These are phyloP conservation scores for Chionographis japonica DNA, from an alignment of 106 monocot species.

Conservation along the genomic window DNA sequence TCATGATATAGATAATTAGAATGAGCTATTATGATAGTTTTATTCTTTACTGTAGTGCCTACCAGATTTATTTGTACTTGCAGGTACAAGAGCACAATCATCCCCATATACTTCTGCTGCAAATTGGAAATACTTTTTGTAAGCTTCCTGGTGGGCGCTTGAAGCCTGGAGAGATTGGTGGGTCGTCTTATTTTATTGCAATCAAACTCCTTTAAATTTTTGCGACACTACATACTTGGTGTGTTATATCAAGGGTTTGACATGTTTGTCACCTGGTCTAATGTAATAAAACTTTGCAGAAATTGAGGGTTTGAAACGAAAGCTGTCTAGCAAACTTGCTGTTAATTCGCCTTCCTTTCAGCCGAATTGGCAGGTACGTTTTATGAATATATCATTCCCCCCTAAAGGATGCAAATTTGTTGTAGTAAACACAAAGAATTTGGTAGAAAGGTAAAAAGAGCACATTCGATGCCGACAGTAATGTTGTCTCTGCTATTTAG, in stretches of 20 bases:
- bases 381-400: background rate
- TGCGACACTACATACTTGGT: background rate
- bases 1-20: too few relatives aligned
- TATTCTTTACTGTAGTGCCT: too few relatives aligned
- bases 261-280: background rate
- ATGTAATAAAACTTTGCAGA: slow-evolving; percentile 36
- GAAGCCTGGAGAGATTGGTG: slow-evolving; percentile 99
- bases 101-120: slow-evolving; percentile 86
- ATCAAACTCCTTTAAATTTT: background rate
- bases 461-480: too few relatives aligned
- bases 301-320: slow-evolving; percentile 90
- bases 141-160: slow-evolving; percentile 99
- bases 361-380: slow-evolving; percentile 93
- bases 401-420: background rate
- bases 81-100: slow-evolving; percentile 99
- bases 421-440: background rate
- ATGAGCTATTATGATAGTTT: background rate
- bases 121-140: slow-evolving; percentile 99
- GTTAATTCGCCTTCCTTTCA: slow-evolving; percentile 70
- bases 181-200: background rate
- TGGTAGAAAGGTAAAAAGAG: background rate
- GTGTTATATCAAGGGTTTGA: background rate
- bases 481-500: too few relatives aligned
- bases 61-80: slow-evolving; percentile 5
- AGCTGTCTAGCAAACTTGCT: slow-evolving; percentile 90